These are phyloP conservation scores for Komagataella pseudopastoris DNA, from an alignment of 805 yeast genomes.

Conservation along the genomic window DNA sequence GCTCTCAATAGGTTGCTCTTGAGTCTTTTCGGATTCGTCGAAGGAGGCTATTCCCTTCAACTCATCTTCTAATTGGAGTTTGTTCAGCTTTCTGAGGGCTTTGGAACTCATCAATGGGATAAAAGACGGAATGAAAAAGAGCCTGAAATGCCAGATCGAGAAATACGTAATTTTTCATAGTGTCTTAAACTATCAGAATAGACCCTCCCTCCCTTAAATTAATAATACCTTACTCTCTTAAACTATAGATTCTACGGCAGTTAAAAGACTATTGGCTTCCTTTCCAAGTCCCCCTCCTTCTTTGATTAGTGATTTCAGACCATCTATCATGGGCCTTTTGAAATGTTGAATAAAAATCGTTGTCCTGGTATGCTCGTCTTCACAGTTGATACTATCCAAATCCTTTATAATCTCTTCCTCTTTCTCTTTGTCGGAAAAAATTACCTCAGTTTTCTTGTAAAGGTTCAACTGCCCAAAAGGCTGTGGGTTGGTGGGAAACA, in stretches of 20 bases:
- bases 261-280: constrained; percentile 21
- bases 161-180: not conserved
- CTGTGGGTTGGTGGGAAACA: constrained; percentile 41
- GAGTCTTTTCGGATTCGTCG: constrained; percentile 3
- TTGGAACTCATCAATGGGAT: constrained; percentile 30
- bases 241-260: not conserved
- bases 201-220: too few relatives aligned
- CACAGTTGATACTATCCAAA: constrained; percentile 36
- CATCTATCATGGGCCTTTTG: constrained; percentile 29
- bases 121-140: not conserved
- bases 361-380: constrained; percentile 45
- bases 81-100: constrained; percentile 30
- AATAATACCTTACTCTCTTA: not conserved
- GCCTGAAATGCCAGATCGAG: not conserved
- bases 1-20: not conserved
- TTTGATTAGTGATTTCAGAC: constrained; percentile 35
- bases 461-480: constrained; percentile 55
- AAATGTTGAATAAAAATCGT: constrained; percentile 41
- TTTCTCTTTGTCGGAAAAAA: constrained; percentile 1
- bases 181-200: too few relatives aligned
- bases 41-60: constrained; percentile 4
- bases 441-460: constrained; percentile 25
- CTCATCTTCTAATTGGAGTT: constrained; percentile 12
- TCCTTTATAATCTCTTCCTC: constrained; percentile 18
- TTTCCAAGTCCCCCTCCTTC: constrained; percentile 70